Evolutionary conservation across 345 rosid species (phyloP).

Genomic region (Rhodomyrtus tomentosa): DNA sequence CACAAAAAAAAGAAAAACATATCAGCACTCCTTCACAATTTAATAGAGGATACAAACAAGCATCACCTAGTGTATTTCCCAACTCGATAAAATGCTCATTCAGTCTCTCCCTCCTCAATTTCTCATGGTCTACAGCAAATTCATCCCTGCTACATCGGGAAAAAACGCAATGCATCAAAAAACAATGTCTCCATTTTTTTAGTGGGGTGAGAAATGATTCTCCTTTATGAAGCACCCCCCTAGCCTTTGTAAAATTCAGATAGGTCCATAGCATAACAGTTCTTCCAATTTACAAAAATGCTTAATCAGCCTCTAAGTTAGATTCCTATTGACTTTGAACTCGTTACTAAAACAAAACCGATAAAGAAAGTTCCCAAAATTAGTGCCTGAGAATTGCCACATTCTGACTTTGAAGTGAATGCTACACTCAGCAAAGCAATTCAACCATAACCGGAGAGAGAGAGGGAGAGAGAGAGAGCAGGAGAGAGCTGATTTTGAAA

Average conservation of each 20-base stretch:
- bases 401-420: neutral
- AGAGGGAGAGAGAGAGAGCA: neutral
- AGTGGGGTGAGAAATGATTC: neutral
- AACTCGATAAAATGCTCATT: constrained; percentile 79
- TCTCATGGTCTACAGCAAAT: constrained; percentile 51
- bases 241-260: neutral
- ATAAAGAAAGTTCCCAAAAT: neutral
- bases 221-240: neutral
- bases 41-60: no score
- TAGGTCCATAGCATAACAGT: neutral
- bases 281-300: neutral
- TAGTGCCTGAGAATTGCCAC: neutral
- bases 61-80: no score
- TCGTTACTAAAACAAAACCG: neutral
- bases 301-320: neutral
- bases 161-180: neutral
- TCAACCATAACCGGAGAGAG: neutral
- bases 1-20: no score
- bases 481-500: neutral
- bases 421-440: neutral
- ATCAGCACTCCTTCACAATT: no score
- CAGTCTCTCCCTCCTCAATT: constrained; percentile 78
- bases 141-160: constrained; percentile 21
- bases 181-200: neutral
- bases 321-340: neutral